These are phyloP conservation scores for Sisymbrium irio DNA, from an alignment of 345 rosid genomes.

Conservation along the genomic window DNA sequence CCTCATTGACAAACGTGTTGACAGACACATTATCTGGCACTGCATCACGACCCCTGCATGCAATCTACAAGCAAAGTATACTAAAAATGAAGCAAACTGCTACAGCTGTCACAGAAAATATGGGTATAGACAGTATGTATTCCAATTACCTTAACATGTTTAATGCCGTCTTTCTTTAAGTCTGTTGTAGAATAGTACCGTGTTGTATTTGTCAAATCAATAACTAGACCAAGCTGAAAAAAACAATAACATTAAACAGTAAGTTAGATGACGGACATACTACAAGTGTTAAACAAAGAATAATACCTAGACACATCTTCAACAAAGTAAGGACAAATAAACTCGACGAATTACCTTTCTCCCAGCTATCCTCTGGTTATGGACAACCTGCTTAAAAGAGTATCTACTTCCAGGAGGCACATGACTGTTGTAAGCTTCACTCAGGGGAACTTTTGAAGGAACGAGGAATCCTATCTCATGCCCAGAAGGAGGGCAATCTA, in stretches of 20 bases:
- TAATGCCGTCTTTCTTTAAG: slow-evolving; percentile 77
- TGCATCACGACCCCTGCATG: slow-evolving; percentile 87
- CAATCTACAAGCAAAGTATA: slow-evolving; percentile 54
- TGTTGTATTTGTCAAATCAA: slow-evolving; percentile 93
- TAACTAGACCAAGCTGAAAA: slow-evolving; percentile 93
- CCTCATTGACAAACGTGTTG: slow-evolving; percentile 86
- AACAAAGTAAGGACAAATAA: neutral
- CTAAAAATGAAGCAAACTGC: slow-evolving; percentile 16
- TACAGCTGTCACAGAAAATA: neutral
- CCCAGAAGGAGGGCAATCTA: slow-evolving; percentile 86
- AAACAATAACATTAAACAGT: slow-evolving; percentile 4
- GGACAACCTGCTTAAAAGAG: slow-evolving; percentile 91
- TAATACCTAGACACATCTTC: neutral
- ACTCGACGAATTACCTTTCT: slow-evolving; percentile 56
- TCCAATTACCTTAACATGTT: slow-evolving; percentile 74
- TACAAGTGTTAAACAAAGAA: neutral
- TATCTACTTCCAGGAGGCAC: slow-evolving; percentile 94
- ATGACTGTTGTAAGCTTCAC: slow-evolving; percentile 68
- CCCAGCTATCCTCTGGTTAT: slow-evolving; percentile 68
- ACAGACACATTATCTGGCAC: slow-evolving; percentile 88
- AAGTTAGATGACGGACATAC: slow-evolving; percentile 10
- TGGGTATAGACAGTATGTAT: neutral
- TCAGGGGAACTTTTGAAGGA: slow-evolving; percentile 96
- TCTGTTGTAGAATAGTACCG: slow-evolving; percentile 76
- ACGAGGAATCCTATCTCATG: slow-evolving; percentile 62